Percentiles rank a stretch among this genome's conserved stretches.
phyloP scores from a whole-genome alignment of 129 eudicot genomes.

The Escallonia herrerae region DNA sequence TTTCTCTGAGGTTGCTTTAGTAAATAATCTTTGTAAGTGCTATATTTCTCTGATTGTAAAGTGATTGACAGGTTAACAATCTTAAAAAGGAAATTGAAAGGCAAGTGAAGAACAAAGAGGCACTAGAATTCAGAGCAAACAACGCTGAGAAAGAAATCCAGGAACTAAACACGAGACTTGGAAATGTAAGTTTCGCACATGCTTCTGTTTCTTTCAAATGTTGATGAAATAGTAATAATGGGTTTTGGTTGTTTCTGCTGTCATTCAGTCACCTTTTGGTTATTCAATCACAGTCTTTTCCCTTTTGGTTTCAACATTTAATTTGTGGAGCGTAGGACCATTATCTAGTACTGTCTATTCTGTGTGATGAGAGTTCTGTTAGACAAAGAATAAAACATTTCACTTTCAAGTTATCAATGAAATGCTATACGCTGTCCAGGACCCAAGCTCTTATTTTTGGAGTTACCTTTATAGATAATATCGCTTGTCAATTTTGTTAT shows the following conservation, averaged over 20 bases:
- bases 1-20: background rate
- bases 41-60: constrained; percentile 11
- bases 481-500: no score
- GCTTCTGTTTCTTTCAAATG: background rate
- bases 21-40: background rate
- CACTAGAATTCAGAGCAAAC: constrained; percentile 44
- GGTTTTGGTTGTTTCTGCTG: background rate
- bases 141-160: constrained; percentile 43
- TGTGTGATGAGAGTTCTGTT: no score
- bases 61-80: constrained; percentile 39
- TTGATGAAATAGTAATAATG: background rate
- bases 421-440: no score
- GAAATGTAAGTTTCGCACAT: constrained; percentile 34
- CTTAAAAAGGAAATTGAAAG: constrained; percentile 52
- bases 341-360: no score
- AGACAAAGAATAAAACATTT: no score
- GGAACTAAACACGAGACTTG: constrained; percentile 50
- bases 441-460: no score
- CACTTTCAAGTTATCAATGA: no score
- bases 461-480: no score
- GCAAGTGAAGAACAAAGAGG: constrained; percentile 48
- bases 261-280: no score
- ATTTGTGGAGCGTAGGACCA: no score
- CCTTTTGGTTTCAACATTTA: no score
- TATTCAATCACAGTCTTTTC: no score